These are phyloP conservation scores for Pseudogymnoascus sp. DNA, from an alignment of 2,329 filamentous ascomycete species.

Conservation along the genomic window DNA sequence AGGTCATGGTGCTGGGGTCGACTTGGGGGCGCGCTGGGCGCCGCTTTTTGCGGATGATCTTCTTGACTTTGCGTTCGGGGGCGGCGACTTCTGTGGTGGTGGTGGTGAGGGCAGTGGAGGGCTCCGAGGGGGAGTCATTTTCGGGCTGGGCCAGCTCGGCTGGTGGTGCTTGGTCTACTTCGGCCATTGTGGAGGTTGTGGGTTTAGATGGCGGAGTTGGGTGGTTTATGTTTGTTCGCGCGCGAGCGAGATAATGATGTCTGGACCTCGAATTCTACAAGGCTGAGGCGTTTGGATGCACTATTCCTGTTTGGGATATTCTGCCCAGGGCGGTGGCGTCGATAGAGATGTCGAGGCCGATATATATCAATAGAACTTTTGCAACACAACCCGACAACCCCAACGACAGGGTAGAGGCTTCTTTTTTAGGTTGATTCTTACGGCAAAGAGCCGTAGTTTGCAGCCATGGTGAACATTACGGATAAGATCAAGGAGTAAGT, in stretches of 20 bases:
- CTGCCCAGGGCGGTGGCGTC: constrained; percentile 6
- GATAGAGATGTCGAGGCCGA: neutral
- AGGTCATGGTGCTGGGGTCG: constrained; percentile 73
- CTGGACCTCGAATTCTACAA: neutral
- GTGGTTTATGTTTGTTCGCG: neutral
- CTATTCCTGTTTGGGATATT: neutral
- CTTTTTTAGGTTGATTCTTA: constrained; percentile 2
- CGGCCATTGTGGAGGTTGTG: constrained; percentile 16
- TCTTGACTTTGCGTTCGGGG: constrained; percentile 60
- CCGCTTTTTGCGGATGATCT: constrained; percentile 85
- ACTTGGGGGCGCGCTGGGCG: constrained; percentile 85
- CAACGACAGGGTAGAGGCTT: neutral
- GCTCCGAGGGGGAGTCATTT: constrained; percentile 11
- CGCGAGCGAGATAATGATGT: neutral
- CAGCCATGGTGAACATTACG: constrained; percentile 95
- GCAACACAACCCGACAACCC: neutral
- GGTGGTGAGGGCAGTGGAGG: constrained; percentile 21
- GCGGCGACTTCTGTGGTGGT: constrained; percentile 23
- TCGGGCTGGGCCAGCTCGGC: constrained; percentile 17
- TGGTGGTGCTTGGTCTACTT: constrained; percentile 21
- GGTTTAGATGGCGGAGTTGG: neutral
- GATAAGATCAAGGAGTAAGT: constrained; percentile 98
- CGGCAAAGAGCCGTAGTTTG: constrained; percentile 14
- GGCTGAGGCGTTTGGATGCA: neutral
- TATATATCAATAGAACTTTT: constrained; percentile 5